Base-by-base conservation (phyloP, 2,329 filamentous ascomycete species). In the Ceratocystis eucalypticola region DNA sequence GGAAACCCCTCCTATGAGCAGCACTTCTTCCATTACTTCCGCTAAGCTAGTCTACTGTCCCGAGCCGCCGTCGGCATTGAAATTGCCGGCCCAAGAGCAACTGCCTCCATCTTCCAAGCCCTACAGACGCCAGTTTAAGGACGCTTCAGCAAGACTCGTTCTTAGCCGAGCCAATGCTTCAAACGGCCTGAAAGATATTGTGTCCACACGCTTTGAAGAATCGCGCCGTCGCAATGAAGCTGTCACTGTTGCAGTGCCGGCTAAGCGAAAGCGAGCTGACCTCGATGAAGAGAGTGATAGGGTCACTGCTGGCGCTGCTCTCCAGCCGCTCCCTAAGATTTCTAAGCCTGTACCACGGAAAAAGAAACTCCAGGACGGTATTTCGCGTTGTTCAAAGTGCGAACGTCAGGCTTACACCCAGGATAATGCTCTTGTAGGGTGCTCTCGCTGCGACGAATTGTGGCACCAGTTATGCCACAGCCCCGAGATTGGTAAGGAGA, bases 401-500 rank as follows among this genome's bases (percentile, higher is more conserved):
- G 66, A 70, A 17, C 70, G 70, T n/a, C 68, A 65, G 5, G 68
- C 69, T 2, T 66, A 61, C 17, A 68, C 69, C 0, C 65, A 67
- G 12, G 68, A 64, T n/a, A 72, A 73, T 65, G 28, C 59, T 10
- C 68, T 73, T 45, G 63, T 73, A 30, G 41, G 65, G 4, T 73
- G 72, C 65, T 64, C 68, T 15, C 64, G 63, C 5, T 73, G 72
- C 65, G 68, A 69, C 2, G 69, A 70, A 61, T 67, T 68, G 8
- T 71, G 70, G 70, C 72, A 73, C 44, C 71, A 72, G 66, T 67
- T 69, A 25, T 73, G 72, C 66, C 69, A 70, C 63, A 68, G 68
- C 4, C 71, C 71, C 8, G 66, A 69, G 25, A 64, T 68, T 15
- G 70, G 69, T n/a, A 20, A 65, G 15, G 69, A 68, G 12, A 68